Conservation (phyloP, 345 rosid species). For the Diplotaxis tenuifolia region DNA sequence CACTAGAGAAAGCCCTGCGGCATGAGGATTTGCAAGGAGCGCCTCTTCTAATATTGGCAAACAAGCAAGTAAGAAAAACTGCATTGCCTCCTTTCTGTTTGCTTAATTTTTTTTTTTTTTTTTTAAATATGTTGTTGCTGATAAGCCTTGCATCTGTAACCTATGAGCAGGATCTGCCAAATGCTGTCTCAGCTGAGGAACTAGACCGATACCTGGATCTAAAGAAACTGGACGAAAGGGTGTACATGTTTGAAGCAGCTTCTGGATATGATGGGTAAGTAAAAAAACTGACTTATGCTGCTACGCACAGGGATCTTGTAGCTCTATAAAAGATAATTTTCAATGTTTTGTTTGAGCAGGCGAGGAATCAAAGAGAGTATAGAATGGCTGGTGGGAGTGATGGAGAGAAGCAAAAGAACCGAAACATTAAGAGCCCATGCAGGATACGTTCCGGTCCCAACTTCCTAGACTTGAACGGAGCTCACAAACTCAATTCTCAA, state of each 20-base stretch:
- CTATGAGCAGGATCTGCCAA: slow-evolving; percentile 72
- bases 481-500: background rate
- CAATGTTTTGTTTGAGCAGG: slow-evolving; percentile 43
- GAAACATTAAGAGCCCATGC: slow-evolving; percentile 77
- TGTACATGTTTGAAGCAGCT: slow-evolving; percentile 89
- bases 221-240: slow-evolving; percentile 90
- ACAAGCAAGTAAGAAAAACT: slow-evolving; percentile 69
- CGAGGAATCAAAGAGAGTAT: slow-evolving; percentile 82
- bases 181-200: slow-evolving; percentile 85
- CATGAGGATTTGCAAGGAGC: slow-evolving; percentile 97
- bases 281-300: background rate
- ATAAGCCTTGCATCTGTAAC: slow-evolving; percentile 10
- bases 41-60: slow-evolving; percentile 87
- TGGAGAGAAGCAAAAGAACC: slow-evolving; percentile 98
- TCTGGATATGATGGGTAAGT: slow-evolving; percentile 92
- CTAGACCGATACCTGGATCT: slow-evolving; percentile 80
- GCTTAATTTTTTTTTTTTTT: too few species aligned
- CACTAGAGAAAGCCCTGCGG: slow-evolving; percentile 84
- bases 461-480: slow-evolving; percentile 19
- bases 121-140: background rate
- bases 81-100: background rate
- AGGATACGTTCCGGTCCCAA: slow-evolving; percentile 45
- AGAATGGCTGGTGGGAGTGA: slow-evolving; percentile 88
- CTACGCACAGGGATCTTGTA: background rate
- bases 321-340: background rate